Base-by-base conservation (phyloP, 192 early-diverging fungal species). In the Coemansia sp. region DNA sequence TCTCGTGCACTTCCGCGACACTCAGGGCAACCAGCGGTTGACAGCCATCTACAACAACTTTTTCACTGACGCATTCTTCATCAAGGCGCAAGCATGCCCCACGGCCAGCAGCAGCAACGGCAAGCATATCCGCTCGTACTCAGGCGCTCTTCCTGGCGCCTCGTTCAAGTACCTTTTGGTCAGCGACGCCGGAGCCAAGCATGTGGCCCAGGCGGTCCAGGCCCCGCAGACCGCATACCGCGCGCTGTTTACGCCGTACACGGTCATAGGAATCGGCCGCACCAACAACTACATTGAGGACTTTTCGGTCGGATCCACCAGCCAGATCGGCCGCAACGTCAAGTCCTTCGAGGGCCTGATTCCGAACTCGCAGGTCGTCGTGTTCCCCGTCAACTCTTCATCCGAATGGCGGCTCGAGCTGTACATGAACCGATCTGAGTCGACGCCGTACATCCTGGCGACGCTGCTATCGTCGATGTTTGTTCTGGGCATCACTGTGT, bases 251-350 rank as follows among this genome's bases (percentile, higher is more conserved):
- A 87, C 91, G 38, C 93, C 95, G 2, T 95, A 93, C 45, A 86
- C 85, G 13, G 75, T 94, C 3, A 89, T 95, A 63, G 95, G 95
- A 14, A 85, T 98, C 13, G 95, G 95, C 1, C 74, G 95, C 66
- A 96, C 94, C 5, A 98, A 95, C 80, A 96, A 96, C 70, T 98
- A 98, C 73, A 90, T 98, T 17, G 95, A 98, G 68, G 89, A 92
- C 59, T 79, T 98, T 71, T 93, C 93, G 73, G 93, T 93, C 0
- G 95, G 94, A 2, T 69, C 61, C 13, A 71, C 73, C 13, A 63
- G 69, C 57, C 49, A 73, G 19, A 20, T 58, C 29, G 74, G 73
- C 14, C 45, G 25, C 42, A 54, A 46, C 7, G 64, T 25, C 14
- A 50, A 60, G 50, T 74, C 69, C 17, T 95, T 89, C 66, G 83